Conservation (phyloP, 2,329 filamentous ascomycete genomes). For the Fusarium sp. region DNA sequence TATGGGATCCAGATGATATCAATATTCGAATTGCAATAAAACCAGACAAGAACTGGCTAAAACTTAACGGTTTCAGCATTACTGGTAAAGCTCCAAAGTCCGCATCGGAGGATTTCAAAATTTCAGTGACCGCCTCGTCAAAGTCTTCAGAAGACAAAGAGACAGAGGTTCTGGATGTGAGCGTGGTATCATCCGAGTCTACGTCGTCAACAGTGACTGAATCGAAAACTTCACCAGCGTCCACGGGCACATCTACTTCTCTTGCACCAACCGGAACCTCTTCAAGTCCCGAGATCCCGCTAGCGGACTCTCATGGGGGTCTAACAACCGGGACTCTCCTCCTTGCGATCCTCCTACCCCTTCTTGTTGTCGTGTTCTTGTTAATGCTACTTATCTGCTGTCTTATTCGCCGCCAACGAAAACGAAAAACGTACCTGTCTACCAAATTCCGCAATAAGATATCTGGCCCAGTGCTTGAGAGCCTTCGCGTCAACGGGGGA, state of each 20-base stretch:
- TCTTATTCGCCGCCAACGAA: slow-evolving; percentile 51
- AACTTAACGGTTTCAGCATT: slow-evolving; percentile 56
- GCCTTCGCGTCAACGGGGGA: slow-evolving; percentile 49
- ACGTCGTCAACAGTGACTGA: slow-evolving; percentile 36
- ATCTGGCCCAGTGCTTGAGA: slow-evolving; percentile 51
- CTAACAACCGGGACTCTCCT: slow-evolving; percentile 55
- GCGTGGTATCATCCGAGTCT: slow-evolving; percentile 50
- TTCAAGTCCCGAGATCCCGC: slow-evolving; percentile 26
- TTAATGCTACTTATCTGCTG: slow-evolving; percentile 54
- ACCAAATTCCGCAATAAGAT: slow-evolving; percentile 52
- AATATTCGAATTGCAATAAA: slow-evolving; percentile 54
- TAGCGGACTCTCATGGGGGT: slow-evolving; percentile 37
- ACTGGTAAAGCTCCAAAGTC: slow-evolving; percentile 58
- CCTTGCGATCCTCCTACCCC: slow-evolving; percentile 60
- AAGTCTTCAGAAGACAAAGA: slow-evolving; percentile 54
- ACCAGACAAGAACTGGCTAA: slow-evolving; percentile 61
- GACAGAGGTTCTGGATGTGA: slow-evolving; percentile 56
- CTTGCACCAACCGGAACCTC: slow-evolving; percentile 38
- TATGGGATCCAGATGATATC: slow-evolving; percentile 57
- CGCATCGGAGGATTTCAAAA: slow-evolving; percentile 50
- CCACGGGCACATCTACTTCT: slow-evolving; percentile 44
- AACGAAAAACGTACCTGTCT: slow-evolving; percentile 48
- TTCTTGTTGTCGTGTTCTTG: slow-evolving; percentile 54
- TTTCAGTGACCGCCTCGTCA: slow-evolving; percentile 53
- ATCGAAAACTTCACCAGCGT: slow-evolving; percentile 28